These are phyloP conservation scores for Solanum paucissectum DNA, from an alignment of 257 asterid genomes.

Conservation along the genomic window DNA sequence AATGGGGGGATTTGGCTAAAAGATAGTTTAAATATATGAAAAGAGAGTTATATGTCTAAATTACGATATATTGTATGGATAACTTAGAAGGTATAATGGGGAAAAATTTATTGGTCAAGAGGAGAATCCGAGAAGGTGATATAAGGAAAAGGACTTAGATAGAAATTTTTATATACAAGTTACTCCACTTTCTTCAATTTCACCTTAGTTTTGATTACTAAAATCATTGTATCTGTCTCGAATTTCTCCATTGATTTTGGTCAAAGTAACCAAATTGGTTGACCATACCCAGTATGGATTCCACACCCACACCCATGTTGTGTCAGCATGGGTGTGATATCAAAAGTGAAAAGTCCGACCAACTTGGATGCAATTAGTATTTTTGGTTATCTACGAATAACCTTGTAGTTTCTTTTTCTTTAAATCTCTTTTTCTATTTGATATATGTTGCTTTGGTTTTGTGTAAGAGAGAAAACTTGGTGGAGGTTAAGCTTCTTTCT, in stretches of 20 bases:
- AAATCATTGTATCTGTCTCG: not conserved
- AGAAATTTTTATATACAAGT: not conserved
- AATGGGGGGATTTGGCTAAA: not conserved
- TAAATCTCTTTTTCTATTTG: not conserved
- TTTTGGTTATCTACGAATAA: not conserved
- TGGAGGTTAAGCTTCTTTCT: not conserved
- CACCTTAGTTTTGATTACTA: not conserved
- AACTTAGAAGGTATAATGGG: not conserved
- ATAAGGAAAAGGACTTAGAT: not conserved
- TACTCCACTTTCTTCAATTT: not conserved
- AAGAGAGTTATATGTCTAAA: not conserved
- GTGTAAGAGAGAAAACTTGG: not conserved
- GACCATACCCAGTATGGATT: not conserved
- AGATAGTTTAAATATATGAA: not conserved
- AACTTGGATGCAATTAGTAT: not conserved
- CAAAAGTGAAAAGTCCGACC: not conserved
- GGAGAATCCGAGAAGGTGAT: not conserved
- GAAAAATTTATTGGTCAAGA: not conserved
- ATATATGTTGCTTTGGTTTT: not conserved
- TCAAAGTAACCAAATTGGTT: not conserved
- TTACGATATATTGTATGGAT: not conserved
- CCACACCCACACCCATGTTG: not conserved
- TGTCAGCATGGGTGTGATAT: accelerated
- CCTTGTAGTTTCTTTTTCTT: not conserved
- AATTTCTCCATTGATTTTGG: not conserved